A percentile compares a stretch with the other conserved stretches of the same genome.
phyloP scores from a whole-genome alignment of 495 filamentous ascomycete genomes.

The Neurospora sp. region DNA sequence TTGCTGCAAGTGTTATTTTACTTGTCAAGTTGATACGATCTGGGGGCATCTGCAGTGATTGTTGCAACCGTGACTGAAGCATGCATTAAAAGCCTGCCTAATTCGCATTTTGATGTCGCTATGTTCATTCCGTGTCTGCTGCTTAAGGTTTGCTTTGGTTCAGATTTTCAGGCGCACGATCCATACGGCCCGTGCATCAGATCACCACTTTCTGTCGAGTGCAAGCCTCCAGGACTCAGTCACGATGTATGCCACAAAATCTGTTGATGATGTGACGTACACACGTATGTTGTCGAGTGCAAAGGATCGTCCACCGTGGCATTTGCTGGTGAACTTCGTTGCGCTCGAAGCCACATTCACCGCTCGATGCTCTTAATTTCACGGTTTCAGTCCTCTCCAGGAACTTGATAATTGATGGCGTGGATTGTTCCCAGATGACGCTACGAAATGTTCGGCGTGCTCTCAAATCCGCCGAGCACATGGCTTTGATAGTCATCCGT shows the following conservation, averaged over 20 bases:
- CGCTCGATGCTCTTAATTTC: not conserved
- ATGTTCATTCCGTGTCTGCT: not conserved
- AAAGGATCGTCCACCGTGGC: not conserved
- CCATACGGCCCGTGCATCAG: not conserved
- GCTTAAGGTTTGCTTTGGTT: not conserved
- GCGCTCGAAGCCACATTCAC: not conserved
- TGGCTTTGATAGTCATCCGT: not conserved
- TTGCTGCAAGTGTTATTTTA: not conserved
- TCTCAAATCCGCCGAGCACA: not conserved
- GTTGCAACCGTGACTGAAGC: too few relatives aligned
- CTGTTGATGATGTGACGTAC: not conserved
- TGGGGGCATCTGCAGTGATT: too few relatives aligned
- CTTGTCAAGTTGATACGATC: not conserved
- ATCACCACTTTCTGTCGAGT: not conserved
- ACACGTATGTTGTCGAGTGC: not conserved
- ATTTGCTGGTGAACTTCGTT: too few relatives aligned
- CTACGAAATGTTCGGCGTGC: not conserved
- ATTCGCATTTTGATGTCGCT: conserved; percentile 1
- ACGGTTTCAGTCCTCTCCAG: not conserved
- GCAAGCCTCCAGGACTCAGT: not conserved
- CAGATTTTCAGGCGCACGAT: not conserved
- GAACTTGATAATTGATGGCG: not conserved
- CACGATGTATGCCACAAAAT: not conserved
- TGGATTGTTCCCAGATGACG: not conserved
- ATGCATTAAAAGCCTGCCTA: too few relatives aligned